Evolutionary conservation across 257 asterid species (phyloP).

Genomic region (Cordia subcordata): DNA sequence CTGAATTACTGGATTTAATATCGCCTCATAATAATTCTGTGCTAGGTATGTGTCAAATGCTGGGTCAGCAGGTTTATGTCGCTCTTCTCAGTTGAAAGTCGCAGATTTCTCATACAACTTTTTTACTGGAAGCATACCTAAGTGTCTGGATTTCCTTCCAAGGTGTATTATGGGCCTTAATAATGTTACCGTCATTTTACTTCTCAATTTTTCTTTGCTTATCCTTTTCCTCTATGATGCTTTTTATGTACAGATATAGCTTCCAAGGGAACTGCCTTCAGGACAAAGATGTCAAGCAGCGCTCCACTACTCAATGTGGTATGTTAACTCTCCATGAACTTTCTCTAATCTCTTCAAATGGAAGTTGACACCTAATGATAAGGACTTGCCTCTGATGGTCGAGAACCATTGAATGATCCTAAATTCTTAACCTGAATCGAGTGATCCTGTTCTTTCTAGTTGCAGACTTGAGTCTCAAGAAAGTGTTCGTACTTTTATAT

Average conservation of each 20-base stretch:
- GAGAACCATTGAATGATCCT: too few species aligned
- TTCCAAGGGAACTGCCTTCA: constrained; percentile 84
- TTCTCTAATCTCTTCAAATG: constrained; percentile 2
- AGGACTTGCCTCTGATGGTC: neutral
- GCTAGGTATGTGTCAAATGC: constrained; percentile 52
- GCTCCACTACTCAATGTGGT: constrained; percentile 67
- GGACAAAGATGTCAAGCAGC: constrained; percentile 55
- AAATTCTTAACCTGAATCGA: too few species aligned
- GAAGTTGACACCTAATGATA: neutral
- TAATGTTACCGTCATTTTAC: constrained; percentile 4
- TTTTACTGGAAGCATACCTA: constrained; percentile 69
- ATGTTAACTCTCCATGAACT: constrained; percentile 10
- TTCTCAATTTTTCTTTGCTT: constrained; percentile 8
- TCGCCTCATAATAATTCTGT: neutral
- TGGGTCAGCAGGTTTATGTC: constrained; percentile 57
- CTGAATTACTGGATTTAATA: too few species aligned
- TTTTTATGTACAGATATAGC: constrained; percentile 38
- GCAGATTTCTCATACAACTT: constrained; percentile 80
- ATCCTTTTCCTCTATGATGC: neutral
- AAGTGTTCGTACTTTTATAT: neutral
- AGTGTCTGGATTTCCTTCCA: constrained; percentile 66
- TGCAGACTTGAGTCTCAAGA: neutral
- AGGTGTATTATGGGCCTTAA: constrained; percentile 37
- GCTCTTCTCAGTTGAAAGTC: constrained; percentile 58
- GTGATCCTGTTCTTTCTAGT: too few species aligned